Conservation (phyloP, 768 basidiomycete genomes). For the Xerocomus spinulosus region DNA sequence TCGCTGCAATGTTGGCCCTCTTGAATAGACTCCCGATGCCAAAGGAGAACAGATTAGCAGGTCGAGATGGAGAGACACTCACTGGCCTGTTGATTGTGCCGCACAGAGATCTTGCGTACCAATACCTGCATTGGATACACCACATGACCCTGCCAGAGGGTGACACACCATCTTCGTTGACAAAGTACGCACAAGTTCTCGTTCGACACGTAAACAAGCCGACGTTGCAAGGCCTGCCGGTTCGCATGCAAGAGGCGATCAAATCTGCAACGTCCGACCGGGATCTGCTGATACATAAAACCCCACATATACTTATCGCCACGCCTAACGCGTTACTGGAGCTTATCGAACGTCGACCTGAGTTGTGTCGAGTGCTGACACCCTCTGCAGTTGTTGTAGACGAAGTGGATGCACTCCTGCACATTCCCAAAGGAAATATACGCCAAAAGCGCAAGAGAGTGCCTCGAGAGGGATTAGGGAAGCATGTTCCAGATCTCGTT, state of each 20-base stretch:
- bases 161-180: slow-evolving; percentile 31
- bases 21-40: slow-evolving; percentile 49
- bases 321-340: slow-evolving; percentile 70
- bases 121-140: slow-evolving; percentile 63
- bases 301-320: slow-evolving; percentile 65
- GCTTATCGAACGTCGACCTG: slow-evolving; percentile 40
- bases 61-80: slow-evolving; percentile 30
- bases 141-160: slow-evolving; percentile 38
- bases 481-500: slow-evolving; percentile 57
- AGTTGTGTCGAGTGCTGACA: slow-evolving; percentile 41
- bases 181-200: slow-evolving; percentile 54
- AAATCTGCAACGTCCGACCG: slow-evolving; percentile 30
- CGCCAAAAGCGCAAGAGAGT: slow-evolving; percentile 36
- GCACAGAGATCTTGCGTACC: slow-evolving; percentile 67
- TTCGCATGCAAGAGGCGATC: slow-evolving; percentile 29
- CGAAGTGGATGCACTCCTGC: slow-evolving; percentile 71
- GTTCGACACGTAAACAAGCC: slow-evolving; percentile 45
- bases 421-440: slow-evolving; percentile 39
- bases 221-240: slow-evolving; percentile 14
- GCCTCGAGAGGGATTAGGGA: slow-evolving; percentile 37
- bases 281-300: slow-evolving; percentile 34
- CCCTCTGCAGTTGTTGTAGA: slow-evolving; percentile 65
- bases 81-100: slow-evolving; percentile 65
- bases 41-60: slow-evolving; percentile 11
- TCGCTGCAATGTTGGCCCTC: slow-evolving; percentile 63